Evolutionary conservation across 2,329 filamentous ascomycete species (phyloP).

Genomic region (Pyrenochaeta sp.): DNA sequence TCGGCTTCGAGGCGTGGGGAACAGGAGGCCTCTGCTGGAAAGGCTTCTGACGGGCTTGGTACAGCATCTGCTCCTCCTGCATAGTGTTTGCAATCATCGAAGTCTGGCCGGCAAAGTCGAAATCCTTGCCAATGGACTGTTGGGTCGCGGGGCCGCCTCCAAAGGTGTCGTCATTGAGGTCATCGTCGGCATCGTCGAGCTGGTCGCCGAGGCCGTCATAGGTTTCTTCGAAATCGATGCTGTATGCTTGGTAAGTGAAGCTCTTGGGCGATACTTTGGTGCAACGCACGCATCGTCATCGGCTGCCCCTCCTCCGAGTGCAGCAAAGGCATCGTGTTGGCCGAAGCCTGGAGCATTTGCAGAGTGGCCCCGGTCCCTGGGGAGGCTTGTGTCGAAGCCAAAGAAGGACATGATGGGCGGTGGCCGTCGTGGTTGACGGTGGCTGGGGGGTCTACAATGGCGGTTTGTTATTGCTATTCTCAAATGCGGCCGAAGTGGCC

Average conservation of each 20-base stretch:
- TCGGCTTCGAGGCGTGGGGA: slow-evolving; percentile 65
- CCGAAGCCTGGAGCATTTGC: slow-evolving; percentile 80
- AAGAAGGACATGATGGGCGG: slow-evolving; percentile 82
- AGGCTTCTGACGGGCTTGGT: slow-evolving; percentile 73
- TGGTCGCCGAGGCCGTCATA: slow-evolving; percentile 94
- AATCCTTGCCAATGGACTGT: slow-evolving; percentile 81
- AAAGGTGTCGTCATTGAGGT: slow-evolving; percentile 97
- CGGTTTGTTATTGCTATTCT: slow-evolving; percentile 6
- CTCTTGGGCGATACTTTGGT: slow-evolving; percentile 23
- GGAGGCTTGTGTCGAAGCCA: slow-evolving; percentile 78
- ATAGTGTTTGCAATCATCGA: slow-evolving; percentile 86
- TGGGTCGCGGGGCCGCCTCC: slow-evolving; percentile 58
- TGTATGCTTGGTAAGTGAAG: slow-evolving; percentile 60
- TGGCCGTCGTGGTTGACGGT: slow-evolving; percentile 11
- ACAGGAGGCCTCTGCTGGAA: slow-evolving; percentile 55
- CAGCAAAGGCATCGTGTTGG: slow-evolving; percentile 88
- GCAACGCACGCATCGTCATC: slow-evolving; percentile 68
- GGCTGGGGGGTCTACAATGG: slow-evolving; percentile 4
- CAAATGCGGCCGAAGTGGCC: slow-evolving; percentile 21
- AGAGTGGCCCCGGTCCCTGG: slow-evolving; percentile 71
- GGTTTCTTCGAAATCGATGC: slow-evolving; percentile 92
- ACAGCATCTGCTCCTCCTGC: slow-evolving; percentile 89
- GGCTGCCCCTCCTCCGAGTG: slow-evolving; percentile 68
- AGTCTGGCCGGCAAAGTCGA: slow-evolving; percentile 95
- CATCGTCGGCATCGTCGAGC: slow-evolving; percentile 91